Base-by-base conservation (phyloP, 2,329 filamentous ascomycete genomes). In the Colletotrichum sp. region DNA sequence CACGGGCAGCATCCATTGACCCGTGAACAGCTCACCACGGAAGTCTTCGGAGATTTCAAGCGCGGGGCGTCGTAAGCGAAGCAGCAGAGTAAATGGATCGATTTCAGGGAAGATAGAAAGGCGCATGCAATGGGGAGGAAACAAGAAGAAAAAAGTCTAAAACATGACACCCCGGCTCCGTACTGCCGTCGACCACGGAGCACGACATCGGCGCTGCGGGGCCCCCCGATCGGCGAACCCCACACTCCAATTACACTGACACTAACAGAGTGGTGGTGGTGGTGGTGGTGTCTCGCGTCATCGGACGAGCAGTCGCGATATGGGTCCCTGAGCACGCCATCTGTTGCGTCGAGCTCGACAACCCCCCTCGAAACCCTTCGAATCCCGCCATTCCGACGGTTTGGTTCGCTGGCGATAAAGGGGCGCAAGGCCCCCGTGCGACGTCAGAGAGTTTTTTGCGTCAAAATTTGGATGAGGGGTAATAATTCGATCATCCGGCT, bases 241-340 rank as follows among this genome's bases (percentile, higher is more conserved):
- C 66, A 65, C 56, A 28, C n/a, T 43, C 52, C 43, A 52, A 52
- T 52, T 52, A 52, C 43, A 22, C 43, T 52, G 6, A 34, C 9
- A 43, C 36, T 39, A 66, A 28, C 16, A 39, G 34, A 48, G n/a
- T 22, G 43, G n/a, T 48, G 34, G 34, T 36, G 43, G 43, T 48
- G 43, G 43, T 28, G 43, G 22, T 56, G 12, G 18, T 69, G 66
- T 70, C 74, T 76, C 74, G 74, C 74, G 74, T 76, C 74, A 76
- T 76, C 74, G 71, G 61, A 66, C 66, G 74, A 52, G 64, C 48
- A 48, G 55, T 77, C 66, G 76, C 76, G 73, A 76, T 76, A 74
- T 76, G 73, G 76, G 61, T 48, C 65, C 60, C 74, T 56, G 69
- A 77, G 76, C 76, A 77, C 76, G 76, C 76, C 68, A 77, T 77